These are phyloP conservation scores for Aphanoascus verrucosus DNA, from an alignment of 2,329 filamentous ascomycete genomes.

Conservation along the genomic window DNA sequence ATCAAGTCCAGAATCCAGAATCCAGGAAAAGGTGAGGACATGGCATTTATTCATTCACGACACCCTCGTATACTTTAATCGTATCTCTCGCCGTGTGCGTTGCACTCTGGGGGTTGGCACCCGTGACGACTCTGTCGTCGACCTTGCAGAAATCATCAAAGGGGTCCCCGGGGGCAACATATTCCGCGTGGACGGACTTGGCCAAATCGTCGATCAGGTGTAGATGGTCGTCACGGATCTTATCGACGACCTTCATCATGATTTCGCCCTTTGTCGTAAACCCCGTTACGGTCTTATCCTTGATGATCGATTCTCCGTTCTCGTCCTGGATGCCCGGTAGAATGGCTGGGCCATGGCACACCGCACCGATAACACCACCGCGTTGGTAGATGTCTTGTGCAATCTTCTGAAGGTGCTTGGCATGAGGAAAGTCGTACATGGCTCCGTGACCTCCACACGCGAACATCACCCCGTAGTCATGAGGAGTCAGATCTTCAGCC, in stretches of 20 bases:
- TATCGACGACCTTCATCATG: slow-evolving; percentile 26
- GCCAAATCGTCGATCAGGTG: slow-evolving; percentile 16
- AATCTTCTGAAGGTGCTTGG: slow-evolving; percentile 33
- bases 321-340: slow-evolving; percentile 26
- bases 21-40: not conserved
- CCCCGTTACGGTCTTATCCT: slow-evolving; percentile 31
- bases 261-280: slow-evolving; percentile 33
- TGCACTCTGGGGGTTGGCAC: slow-evolving; percentile 36
- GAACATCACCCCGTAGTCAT: slow-evolving; percentile 18
- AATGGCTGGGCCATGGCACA: slow-evolving; percentile 33
- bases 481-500: slow-evolving; percentile 16
- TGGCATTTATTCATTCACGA: slow-evolving; percentile 13
- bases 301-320: slow-evolving; percentile 26
- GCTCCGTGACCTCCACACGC: slow-evolving; percentile 29
- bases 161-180: slow-evolving; percentile 11
- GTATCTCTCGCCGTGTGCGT: slow-evolving; percentile 31
- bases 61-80: slow-evolving; percentile 30
- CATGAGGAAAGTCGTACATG: slow-evolving; percentile 39
- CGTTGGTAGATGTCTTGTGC: slow-evolving; percentile 33
- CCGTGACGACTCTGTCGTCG: slow-evolving; percentile 29
- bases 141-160: slow-evolving; percentile 17
- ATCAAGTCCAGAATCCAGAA: not conserved
- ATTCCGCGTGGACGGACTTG: slow-evolving; percentile 11
- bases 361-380: slow-evolving; percentile 35
- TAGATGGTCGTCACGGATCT: slow-evolving; percentile 21